Evolutionary conservation across 371 early-diverging fungal genomes (phyloP), one percentile per base, ranked within the genome.

Genomic region (Batrachochytrium dendrobatidis): DNA sequence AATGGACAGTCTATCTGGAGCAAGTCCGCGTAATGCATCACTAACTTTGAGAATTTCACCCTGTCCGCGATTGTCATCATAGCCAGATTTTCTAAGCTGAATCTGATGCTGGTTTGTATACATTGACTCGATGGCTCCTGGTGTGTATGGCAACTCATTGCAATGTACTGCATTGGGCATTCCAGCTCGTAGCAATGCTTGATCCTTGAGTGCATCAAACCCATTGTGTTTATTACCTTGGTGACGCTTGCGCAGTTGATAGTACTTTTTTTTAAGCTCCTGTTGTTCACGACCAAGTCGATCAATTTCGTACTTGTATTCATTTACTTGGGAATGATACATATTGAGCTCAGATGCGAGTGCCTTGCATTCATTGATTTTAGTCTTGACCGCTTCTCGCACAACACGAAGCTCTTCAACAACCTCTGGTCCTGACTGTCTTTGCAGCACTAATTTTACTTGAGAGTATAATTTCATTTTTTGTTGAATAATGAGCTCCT

Each of bases 281-380:
- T 65, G 65, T 32, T 71, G 58, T 39, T 69, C 71, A 17, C 63
- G 60, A 33, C 73, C 66, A 33, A 79, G 64, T 5, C 63, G 55
- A 53, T 68, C 69, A 44, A 79, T 69, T 39, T 67, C 71, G 61
- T 76, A 76, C 56, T 70, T 63, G 68, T 73, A 70, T 54, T 79
- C 77, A 45, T 70, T 71, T 17, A 70, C 70, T 71, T 76, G 76
- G 12, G 76, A 58, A 51, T 74, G 69, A 57, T 79, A 79, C 80
- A 76, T 76, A 64, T 75, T 74, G 29, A 79, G 66, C 53, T 76
- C 81, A 1, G 78, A 67, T 18, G 69, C 75, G 25, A 78, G 68
- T 20, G 73, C 60, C 68, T 76, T 75, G 65, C 67, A 64, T 63
- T 79, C 75, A 33, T 70, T 31, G 45, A 67, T 63, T 61, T 76